phyloP scores from a whole-genome alignment of 2,329 filamentous ascomycete genomes.

The Fulvia fulva region DNA sequence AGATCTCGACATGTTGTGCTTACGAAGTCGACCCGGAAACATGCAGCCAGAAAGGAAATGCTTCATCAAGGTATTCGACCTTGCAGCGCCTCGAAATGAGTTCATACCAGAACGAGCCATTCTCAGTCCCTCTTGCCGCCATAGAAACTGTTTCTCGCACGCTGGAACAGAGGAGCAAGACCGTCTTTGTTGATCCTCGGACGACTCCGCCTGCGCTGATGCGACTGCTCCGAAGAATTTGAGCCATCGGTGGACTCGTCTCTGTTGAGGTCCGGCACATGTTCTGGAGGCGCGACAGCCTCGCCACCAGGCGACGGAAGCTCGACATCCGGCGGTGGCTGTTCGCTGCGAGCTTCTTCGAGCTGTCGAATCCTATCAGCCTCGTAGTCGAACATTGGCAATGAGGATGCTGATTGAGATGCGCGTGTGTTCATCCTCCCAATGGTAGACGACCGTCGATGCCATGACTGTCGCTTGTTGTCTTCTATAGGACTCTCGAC shows the following conservation, averaged over 20 bases:
- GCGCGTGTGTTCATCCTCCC: slow-evolving; percentile 5
- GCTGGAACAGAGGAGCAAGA: neutral
- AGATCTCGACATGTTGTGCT: neutral
- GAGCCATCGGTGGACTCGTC: neutral
- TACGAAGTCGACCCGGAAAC: neutral
- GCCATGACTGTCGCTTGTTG: slow-evolving; percentile 7
- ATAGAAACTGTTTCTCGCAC: neutral
- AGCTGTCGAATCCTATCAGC: neutral
- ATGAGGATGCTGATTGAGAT: slow-evolving; percentile 10
- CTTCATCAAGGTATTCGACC: too few relatives aligned
- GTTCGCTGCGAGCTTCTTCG: neutral
- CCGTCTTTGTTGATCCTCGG: neutral
- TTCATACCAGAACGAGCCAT: too few relatives aligned
- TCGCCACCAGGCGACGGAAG: neutral
- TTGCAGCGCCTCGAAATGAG: too few relatives aligned
- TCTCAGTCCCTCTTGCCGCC: neutral
- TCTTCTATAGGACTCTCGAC: neutral
- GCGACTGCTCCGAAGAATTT: neutral
- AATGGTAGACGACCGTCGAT: neutral
- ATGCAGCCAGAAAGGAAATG: too few relatives aligned
- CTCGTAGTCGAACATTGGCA: slow-evolving; percentile 12
- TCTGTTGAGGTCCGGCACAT: neutral
- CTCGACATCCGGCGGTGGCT: neutral
- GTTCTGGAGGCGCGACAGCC: neutral
- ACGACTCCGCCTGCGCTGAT: neutral